Evolutionary conservation across 202 grass and related monocot genomes (phyloP), one percentile per base, ranked within the genome.

Genomic region (Panicum virgatum): DNA sequence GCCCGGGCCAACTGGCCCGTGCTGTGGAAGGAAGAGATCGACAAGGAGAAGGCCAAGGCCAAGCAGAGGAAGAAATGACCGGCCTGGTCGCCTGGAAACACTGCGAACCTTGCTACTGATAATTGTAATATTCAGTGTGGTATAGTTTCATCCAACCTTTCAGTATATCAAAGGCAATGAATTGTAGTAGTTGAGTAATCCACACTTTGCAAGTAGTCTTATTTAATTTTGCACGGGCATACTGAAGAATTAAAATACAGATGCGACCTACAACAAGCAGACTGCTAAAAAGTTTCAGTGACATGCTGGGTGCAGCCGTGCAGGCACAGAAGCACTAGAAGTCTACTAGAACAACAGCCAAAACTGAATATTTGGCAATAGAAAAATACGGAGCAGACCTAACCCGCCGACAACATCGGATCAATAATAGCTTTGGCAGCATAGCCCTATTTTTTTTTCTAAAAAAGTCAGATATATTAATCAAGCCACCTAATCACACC

Each of bases 401-500:
- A 66, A 63, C 51, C 27, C 42, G 12, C 81, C 52, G n/a, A 58
- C 20, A 75, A 79, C 52, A 79, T 13, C 14, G 48, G 38, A 53
- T 69, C 68, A 30, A 25, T 71, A 30, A 25, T 71, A 84, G 66
- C 44, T 56, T 62, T 63, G 5, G 18, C 46, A 72, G 45, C 45
- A 52, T 52, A n/a, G 15, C 9, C 69, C 45, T 72, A 47, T 8
- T 20, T 52, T 36, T 19, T 51, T 72, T 19, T 1, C 45, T 52
- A 52, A 19, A 72, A 72, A 72, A 64, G 18, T 26, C 36, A 75
- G 22, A 70, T 70, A 64, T 62, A 47, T 76, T 34, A 93, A 78
- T 91, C 90, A 22, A 93, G 84, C 90, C 96, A 98, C 81, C 96
- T 82, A 42, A 88, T 87, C 48, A 96, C 77, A 9, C 96, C 96